A percentile compares a stretch with the other conserved stretches of the same genome.
phyloP scores from a whole-genome alignment of 2,329 filamentous ascomycete genomes.

The Pseudogymnoascus sp. region DNA sequence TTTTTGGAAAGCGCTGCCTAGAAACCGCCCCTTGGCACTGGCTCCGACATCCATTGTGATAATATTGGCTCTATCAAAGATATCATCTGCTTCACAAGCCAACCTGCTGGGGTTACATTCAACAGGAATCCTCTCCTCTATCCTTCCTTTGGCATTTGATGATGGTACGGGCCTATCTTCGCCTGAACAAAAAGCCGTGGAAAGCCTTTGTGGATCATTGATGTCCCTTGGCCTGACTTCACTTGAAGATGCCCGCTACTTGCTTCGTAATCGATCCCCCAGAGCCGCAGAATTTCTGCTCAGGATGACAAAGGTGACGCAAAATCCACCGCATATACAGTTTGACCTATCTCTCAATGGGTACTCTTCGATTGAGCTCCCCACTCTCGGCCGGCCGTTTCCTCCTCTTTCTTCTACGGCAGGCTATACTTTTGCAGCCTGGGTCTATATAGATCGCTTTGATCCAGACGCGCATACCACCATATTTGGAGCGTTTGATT shows the following conservation, averaged over 20 bases:
- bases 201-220: constrained; percentile 60
- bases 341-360: constrained; percentile 88
- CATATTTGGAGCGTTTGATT: constrained; percentile 89
- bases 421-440: constrained; percentile 85
- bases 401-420: constrained; percentile 66
- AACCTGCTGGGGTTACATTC: constrained; percentile 66
- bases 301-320: constrained; percentile 64
- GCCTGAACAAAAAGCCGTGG: constrained; percentile 51
- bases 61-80: constrained; percentile 35
- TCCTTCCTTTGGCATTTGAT: constrained; percentile 56
- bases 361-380: constrained; percentile 81
- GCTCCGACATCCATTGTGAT: constrained; percentile 55
- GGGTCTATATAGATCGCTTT: constrained; percentile 82
- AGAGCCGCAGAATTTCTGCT: constrained; percentile 63
- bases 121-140: constrained; percentile 60
- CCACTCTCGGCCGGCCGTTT: constrained; percentile 76
- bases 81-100: constrained; percentile 58
- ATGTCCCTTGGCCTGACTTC: constrained; percentile 69
- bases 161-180: constrained; percentile 42
- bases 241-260: constrained; percentile 74
- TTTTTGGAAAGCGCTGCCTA: constrained; percentile 56
- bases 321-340: constrained; percentile 77
- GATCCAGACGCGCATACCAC: constrained; percentile 84
- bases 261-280: constrained; percentile 49
- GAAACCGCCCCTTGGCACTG: constrained; percentile 36